A percentile compares a stretch with the other conserved stretches of the same genome.
These are phyloP conservation scores for Acanthamoeba triangularis DNA, from an alignment of 208 protist genomes.

Conservation along the genomic window DNA sequence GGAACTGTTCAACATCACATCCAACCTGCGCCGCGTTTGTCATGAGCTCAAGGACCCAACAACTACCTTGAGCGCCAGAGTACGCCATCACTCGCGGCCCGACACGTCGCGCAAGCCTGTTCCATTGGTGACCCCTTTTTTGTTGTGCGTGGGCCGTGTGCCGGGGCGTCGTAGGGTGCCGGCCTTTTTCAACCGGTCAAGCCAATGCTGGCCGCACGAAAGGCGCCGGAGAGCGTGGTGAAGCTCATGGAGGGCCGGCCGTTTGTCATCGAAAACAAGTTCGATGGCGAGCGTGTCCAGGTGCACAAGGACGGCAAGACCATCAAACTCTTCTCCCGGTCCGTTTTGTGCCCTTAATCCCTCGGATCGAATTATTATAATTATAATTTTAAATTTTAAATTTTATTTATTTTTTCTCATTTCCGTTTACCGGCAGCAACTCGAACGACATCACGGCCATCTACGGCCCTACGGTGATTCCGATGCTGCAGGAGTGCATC, in stretches of 20 bases:
- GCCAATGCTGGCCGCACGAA: conserved; percentile 85
- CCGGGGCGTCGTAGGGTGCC: neutral
- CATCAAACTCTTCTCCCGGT: conserved; percentile 81
- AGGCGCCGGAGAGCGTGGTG: conserved; percentile 74
- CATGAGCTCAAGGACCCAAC: conserved; percentile 76
- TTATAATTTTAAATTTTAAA: neutral
- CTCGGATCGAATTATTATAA: too few species aligned
- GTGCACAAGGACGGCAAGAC: conserved; percentile 83
- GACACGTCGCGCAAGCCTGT: neutral
- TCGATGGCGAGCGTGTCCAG: conserved; percentile 88
- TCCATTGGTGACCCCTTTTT: neutral
- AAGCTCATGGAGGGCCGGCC: conserved; percentile 76
- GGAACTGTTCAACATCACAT: conserved; percentile 81
- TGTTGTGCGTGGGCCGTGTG: too few species aligned
- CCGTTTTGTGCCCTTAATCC: too few species aligned
- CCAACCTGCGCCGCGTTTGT: conserved; percentile 81
- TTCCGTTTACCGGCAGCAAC: too few species aligned
- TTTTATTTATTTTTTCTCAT: conserved; percentile 40
- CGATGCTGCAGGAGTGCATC: conserved; percentile 76
- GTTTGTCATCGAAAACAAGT: conserved; percentile 86
- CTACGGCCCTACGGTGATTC: conserved; percentile 80
- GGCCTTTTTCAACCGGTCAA: conserved; percentile 84
- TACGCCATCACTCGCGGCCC: too few species aligned
- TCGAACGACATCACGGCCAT: conserved; percentile 82
- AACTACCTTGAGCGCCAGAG: neutral